phyloP scores from a whole-genome alignment of 441 rosid species.

The Jatropha podagrica region DNA sequence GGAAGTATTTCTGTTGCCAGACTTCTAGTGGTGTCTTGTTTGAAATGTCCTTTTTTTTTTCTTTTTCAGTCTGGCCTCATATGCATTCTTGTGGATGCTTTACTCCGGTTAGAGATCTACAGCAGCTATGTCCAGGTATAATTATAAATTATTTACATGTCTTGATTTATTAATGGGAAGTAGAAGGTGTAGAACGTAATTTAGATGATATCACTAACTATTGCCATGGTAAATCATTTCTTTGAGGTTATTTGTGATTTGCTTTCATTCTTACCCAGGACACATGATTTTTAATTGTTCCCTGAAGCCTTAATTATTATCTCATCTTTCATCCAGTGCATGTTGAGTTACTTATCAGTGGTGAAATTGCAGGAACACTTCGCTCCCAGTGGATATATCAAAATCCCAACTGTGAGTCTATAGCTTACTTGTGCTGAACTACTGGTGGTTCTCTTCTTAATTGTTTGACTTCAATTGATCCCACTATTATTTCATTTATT shows the following conservation, averaged over 20 bases:
- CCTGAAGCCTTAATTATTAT: background rate
- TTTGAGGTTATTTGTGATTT: background rate
- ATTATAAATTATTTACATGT: background rate
- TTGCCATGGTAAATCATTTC: background rate
- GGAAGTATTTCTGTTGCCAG: background rate
- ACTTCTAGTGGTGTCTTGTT: conserved; percentile 8
- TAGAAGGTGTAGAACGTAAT: background rate
- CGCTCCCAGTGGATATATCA: conserved; percentile 79
- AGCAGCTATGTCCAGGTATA: conserved; percentile 64
- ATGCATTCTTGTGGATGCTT: conserved; percentile 58
- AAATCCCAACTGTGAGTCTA: conserved; percentile 79
- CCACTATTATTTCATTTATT: background rate
- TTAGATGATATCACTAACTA: background rate
- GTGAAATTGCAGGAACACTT: conserved; percentile 72
- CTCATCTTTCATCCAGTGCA: conserved; percentile 4
- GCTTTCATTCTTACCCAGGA: background rate
- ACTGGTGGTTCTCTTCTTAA: conserved; percentile 10
- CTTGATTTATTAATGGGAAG: conserved; percentile 19
- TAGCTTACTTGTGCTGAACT: background rate
- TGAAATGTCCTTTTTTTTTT: conserved; percentile 7
- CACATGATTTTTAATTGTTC: background rate
- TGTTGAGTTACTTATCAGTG: conserved; percentile 12
- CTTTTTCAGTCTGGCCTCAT: conserved; percentile 47
- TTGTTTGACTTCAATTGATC: background rate
- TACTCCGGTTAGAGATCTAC: conserved; percentile 62